Evolutionary conservation across 2,329 filamentous ascomycete species (phyloP).

Genomic region (Rosellinia necatrix): DNA sequence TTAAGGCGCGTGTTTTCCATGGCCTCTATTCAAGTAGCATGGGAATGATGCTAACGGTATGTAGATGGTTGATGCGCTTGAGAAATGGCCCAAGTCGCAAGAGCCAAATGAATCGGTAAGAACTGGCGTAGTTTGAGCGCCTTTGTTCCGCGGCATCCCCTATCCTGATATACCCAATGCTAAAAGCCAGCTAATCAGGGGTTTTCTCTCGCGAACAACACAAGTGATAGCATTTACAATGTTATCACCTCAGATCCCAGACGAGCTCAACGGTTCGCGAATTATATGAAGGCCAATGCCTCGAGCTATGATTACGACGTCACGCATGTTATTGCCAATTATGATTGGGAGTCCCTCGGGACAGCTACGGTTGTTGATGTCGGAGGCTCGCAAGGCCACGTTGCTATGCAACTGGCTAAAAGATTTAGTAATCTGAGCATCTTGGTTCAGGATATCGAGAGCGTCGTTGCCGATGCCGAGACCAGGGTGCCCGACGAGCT

Average conservation of each 20-base stretch:
- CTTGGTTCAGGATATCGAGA: constrained; percentile 27
- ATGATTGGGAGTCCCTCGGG: constrained; percentile 26
- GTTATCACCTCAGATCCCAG: background rate
- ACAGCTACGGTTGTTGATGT: constrained; percentile 23
- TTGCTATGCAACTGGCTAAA: constrained; percentile 20
- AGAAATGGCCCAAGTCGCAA: constrained; percentile 32
- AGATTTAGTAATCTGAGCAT: constrained; percentile 16
- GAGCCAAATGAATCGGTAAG: constrained; percentile 33
- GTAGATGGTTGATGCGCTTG: constrained; percentile 30
- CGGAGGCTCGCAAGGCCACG: constrained; percentile 35
- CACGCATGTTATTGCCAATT: constrained; percentile 15
- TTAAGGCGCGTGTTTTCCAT: background rate
- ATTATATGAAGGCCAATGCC: background rate
- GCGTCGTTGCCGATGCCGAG: constrained; percentile 10
- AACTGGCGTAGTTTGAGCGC: background rate
- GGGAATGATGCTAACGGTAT: background rate
- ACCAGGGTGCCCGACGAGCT: background rate
- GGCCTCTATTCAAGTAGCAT: background rate
- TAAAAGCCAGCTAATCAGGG: background rate
- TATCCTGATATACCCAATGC: background rate
- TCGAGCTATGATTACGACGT: background rate
- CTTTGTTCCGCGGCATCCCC: background rate
- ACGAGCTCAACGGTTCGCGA: constrained; percentile 2
- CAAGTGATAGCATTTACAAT: background rate
- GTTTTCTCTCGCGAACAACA: constrained; percentile 14